These are phyloP conservation scores for Zea mays DNA, from an alignment of 176 grass and related monocot genomes.

Conservation along the genomic window DNA sequence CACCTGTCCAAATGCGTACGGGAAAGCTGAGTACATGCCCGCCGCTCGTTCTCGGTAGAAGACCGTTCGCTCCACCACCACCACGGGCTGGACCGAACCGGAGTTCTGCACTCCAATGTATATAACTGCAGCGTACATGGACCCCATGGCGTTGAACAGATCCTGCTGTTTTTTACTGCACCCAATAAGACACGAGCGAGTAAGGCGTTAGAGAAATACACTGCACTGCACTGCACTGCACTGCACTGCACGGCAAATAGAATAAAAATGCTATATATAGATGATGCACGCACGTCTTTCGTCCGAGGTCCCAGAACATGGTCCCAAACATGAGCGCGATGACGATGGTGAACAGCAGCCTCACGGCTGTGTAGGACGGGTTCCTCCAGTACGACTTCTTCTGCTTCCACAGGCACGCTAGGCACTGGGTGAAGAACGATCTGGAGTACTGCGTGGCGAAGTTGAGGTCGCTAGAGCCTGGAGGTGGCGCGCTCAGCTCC, in stretches of 20 bases:
- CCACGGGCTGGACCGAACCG: constrained; percentile 72
- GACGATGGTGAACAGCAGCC: constrained; percentile 61
- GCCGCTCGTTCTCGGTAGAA: constrained; percentile 91
- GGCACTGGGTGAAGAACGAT: constrained; percentile 58
- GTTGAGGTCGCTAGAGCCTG: constrained; percentile 60
- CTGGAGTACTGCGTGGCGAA: constrained; percentile 71
- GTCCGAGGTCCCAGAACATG: constrained; percentile 74
- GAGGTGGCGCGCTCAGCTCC: constrained; percentile 58
- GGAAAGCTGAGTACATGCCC: constrained; percentile 92
- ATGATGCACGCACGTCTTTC: constrained; percentile 56
- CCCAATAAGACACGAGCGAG: neutral
- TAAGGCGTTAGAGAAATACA: constrained; percentile 33
- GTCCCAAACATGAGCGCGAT: constrained; percentile 75
- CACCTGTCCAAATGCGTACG: constrained; percentile 94
- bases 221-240: too few species aligned
- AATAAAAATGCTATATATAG: constrained; percentile 36
- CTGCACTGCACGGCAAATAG: too few species aligned
- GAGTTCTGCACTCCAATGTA: constrained; percentile 79
- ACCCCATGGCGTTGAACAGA: constrained; percentile 85
- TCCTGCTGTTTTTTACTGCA: constrained; percentile 57
- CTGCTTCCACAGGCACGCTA: constrained; percentile 91
- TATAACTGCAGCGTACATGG: constrained; percentile 82
- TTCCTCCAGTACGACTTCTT: constrained; percentile 79
- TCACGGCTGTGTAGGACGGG: constrained; percentile 70
- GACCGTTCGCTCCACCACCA: constrained; percentile 78